Base-by-base conservation (phyloP, 352 stramenopile genomes). In the Globisporangium recalcitrans region DNA sequence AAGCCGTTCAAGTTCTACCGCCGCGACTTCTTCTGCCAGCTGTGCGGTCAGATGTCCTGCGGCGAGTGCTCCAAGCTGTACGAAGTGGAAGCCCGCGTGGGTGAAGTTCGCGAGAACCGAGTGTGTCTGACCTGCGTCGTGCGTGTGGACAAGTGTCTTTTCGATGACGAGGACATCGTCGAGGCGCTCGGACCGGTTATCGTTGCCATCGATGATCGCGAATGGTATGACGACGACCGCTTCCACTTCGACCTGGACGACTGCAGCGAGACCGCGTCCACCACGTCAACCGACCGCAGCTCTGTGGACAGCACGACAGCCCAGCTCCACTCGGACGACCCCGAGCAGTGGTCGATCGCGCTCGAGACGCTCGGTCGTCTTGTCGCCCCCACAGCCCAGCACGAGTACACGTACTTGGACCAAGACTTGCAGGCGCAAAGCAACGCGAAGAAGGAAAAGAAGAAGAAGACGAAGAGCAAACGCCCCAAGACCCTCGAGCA, bases 331-430 rank as follows among this genome's bases (percentile, higher is more conserved):
- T 87, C 77, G 5, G 62, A 72, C 29, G 71, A 87, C 62, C 62
- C 75, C 2, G 58, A 64, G 32, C 46, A 70, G 49, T 67, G 72
- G 1, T 85, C 77, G 46, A 59, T 64, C 1, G 75, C 75, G 14
- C 64, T 87, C 9, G 75, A 89, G 48, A 65, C 67, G n/a, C 67
- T 89, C 1, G 74, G 68, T 1, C 65, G 69, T 16, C 68, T 87
- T 21, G 69, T 89, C 5, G 66, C 58, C 21, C 64, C 67, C 0
- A 47, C 60, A 14, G 68, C 62, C 26, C 54, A 60, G 42, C 24
- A 46, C 42, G 42, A 40, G 8, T 60, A 60, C 52, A 14, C 36
- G 44, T 61, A 58, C 34, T 3, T 52, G 22, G 61, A 61, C 52
- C 32, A 36, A 13, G 32, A 36, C 32, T 36, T 36, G 9, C 32